These are phyloP conservation scores for Heterobasidion parviporum DNA, from an alignment of 1,284 basidiomycete species.

Conservation along the genomic window DNA sequence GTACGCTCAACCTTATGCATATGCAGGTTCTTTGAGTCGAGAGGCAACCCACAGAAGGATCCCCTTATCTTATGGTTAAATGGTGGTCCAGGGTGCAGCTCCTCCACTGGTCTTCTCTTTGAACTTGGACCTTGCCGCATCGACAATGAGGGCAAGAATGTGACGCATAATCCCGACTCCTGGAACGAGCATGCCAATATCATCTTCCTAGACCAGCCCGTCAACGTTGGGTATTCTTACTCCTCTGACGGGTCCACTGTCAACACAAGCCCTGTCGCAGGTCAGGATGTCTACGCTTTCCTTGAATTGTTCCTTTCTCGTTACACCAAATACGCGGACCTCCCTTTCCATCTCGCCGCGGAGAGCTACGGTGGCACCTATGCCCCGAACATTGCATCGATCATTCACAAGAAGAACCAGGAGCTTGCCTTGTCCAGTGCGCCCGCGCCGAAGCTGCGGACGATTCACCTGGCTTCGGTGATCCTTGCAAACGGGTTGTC, in stretches of 20 bases:
- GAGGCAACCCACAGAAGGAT: constrained; percentile 63
- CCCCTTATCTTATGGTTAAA: constrained; percentile 88
- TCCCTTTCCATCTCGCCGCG: constrained; percentile 65
- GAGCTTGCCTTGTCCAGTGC: constrained; percentile 27
- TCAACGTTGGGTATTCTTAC: constrained; percentile 88
- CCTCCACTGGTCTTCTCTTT: constrained; percentile 74
- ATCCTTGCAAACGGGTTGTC: constrained; percentile 81
- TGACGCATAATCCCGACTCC: constrained; percentile 54
- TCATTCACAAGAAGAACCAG: constrained; percentile 73
- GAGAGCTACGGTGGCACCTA: constrained; percentile 81
- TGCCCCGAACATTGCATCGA: constrained; percentile 69
- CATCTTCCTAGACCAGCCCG: constrained; percentile 83
- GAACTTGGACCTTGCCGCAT: constrained; percentile 86
- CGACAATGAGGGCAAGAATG: constrained; percentile 57
- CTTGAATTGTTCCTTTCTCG: constrained; percentile 77
- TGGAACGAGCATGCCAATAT: constrained; percentile 35
- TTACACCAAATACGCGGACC: constrained; percentile 59
- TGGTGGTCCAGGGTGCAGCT: constrained; percentile 76
- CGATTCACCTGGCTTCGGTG: constrained; percentile 72
- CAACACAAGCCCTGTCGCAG: constrained; percentile 64
- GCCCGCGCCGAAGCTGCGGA: constrained; percentile 34
- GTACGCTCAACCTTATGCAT: not conserved
- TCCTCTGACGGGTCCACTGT: constrained; percentile 65
- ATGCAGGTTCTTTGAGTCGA: constrained; percentile 77
- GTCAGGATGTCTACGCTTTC: constrained; percentile 86